Conservation (phyloP, 345 rosid species). For the Salix suchowensis region DNA sequence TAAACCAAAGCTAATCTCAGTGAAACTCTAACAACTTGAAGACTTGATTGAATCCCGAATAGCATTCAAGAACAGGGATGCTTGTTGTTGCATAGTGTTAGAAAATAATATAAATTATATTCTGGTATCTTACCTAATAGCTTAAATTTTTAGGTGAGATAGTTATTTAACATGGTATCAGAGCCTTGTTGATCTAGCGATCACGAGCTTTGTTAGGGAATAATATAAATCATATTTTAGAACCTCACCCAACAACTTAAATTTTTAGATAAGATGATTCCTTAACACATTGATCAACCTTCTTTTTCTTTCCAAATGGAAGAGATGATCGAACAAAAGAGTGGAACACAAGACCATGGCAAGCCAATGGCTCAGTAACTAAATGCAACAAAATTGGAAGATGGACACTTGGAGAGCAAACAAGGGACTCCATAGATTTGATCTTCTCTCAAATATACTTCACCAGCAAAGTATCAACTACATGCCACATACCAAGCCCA, state of each 20-base stretch:
- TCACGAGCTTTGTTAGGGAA: too few species aligned
- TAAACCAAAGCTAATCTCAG: too few species aligned
- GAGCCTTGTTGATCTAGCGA: too few species aligned
- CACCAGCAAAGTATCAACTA: constrained; percentile 52
- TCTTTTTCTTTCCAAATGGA: constrained; percentile 94
- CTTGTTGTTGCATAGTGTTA: constrained; percentile 32
- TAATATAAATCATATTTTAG: too few species aligned
- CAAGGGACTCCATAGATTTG: constrained; percentile 42
- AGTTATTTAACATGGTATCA: too few species aligned
- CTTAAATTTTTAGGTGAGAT: too few species aligned
- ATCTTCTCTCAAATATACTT: constrained; percentile 48
- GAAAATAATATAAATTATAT: too few species aligned
- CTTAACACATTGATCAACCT: constrained; percentile 24
- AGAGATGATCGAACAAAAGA: constrained; percentile 58
- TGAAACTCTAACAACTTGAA: background rate
- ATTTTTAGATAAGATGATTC: too few species aligned
- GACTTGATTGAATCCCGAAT: constrained; percentile 52
- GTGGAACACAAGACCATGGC: constrained; percentile 76
- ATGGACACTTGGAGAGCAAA: constrained; percentile 38
- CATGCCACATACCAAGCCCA: constrained; percentile 36
- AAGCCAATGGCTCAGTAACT: constrained; percentile 82
- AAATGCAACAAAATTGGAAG: constrained; percentile 57
- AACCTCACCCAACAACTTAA: too few species aligned
- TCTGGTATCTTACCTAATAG: accelerated
- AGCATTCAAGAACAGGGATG: constrained; percentile 34